phyloP scores from a whole-genome alignment of 768 basidiomycete species.

The Lepiota subincarnata region DNA sequence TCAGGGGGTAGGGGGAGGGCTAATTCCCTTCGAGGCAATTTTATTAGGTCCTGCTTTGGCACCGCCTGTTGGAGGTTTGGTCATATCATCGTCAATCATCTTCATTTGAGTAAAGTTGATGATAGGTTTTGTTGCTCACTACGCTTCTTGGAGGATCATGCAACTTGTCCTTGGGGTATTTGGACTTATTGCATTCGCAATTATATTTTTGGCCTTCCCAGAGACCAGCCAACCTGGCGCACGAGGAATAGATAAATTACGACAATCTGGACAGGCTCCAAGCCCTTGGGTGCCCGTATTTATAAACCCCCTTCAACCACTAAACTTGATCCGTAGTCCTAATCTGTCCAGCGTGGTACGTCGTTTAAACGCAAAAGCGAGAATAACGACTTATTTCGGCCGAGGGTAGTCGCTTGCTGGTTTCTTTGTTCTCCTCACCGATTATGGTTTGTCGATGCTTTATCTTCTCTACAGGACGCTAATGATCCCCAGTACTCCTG shows the following conservation, averaged over 20 bases:
- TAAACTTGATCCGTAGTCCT: constrained; percentile 53
- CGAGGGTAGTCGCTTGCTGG: constrained; percentile 26
- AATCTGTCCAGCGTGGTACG: constrained; percentile 53
- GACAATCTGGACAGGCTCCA: constrained; percentile 15
- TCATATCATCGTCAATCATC: neutral
- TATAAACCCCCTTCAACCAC: constrained; percentile 55
- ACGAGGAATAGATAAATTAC: constrained; percentile 47
- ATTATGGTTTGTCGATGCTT: constrained; percentile 32
- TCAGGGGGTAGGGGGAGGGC: neutral
- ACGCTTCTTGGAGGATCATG: constrained; percentile 42
- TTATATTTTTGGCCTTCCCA: constrained; percentile 47
- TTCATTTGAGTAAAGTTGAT: neutral
- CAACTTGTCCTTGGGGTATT: constrained; percentile 42
- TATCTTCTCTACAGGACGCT: neutral
- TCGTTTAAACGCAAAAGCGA: constrained; percentile 6
- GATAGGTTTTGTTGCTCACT: constrained; percentile 47
- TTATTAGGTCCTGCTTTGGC: constrained; percentile 32
- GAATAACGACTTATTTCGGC: neutral
- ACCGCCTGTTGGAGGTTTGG: constrained; percentile 50
- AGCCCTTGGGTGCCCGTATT: constrained; percentile 32
- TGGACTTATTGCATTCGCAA: constrained; percentile 34
- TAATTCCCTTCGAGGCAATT: neutral
- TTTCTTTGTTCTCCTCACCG: constrained; percentile 29
- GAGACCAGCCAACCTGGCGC: constrained; percentile 65
- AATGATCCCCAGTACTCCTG: constrained; percentile 39